Evolutionary conservation across 2,329 filamentous ascomycete species (phyloP), one percentile per base, ranked within the genome.

Genomic region (Lasiodiplodia sp.): DNA sequence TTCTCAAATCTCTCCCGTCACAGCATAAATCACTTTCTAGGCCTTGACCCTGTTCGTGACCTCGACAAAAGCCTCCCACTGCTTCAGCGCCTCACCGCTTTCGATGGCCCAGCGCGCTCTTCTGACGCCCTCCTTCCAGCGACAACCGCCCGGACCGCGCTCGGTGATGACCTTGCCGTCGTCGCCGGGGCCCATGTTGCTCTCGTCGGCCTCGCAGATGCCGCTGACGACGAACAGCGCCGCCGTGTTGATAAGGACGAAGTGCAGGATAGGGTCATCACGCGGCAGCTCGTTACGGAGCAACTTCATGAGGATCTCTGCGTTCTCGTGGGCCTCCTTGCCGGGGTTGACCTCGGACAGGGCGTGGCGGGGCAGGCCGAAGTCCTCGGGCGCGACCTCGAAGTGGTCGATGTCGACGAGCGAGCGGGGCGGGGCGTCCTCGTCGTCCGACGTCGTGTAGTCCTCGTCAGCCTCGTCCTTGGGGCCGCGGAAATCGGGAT

Each of bases 71-170:
- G 85, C 85, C 68, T 90, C 85, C 89, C 96, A 95, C 81, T 94
- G 90, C 77, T 85, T 90, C 85, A 92, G 90, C n/a, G 95, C 93
- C 78, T 90, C 89, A 57, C 95, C 94, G 78, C 93, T 97, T 80
- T 90, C 88, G 58, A 99, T 87, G 12, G 93, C 93, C 92, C 93
- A 96, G 74, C 91, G 89, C 18, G 96, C 96, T 77, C 93, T 87
- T 74, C 95, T 86, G 16, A 97, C 88, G 65, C 95, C 96, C 78
- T 97, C 95, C 83, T 97, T 99, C 96, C 96, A 99, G 75, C 95
- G 87, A 68, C 92, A 88, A 16, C 92, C 92, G 12, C 91, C 94
- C 5, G 94, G 94, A 0, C 96, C 95, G 58, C 91, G 85, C 78
- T 98, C 94, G 18, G 83, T 88, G 71, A 97, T 87, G 57, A 97